A percentile compares a stretch with the other conserved stretches of the same genome.
phyloP scores from a whole-genome alignment of 140 eudicot species.

The Erigeron philadelphicus region DNA sequence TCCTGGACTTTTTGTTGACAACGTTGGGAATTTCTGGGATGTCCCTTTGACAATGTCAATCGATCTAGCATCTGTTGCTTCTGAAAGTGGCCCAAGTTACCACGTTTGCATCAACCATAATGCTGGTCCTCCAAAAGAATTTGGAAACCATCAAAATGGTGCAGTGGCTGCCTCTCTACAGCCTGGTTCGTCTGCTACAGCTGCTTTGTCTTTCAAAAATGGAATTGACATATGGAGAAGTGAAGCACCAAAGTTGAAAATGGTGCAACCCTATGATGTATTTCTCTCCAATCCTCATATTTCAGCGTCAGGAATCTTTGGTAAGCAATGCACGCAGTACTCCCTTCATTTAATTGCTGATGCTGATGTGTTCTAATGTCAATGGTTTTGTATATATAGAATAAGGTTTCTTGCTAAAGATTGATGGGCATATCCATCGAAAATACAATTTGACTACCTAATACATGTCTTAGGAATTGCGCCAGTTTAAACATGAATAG shows the following conservation, averaged over 20 bases:
- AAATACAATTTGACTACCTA: neutral
- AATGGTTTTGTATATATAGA: neutral
- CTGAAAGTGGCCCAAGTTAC: conserved; percentile 65
- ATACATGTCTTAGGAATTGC: neutral
- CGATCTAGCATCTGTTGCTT: conserved; percentile 66
- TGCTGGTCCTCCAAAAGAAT: conserved; percentile 47
- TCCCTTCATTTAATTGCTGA: neutral
- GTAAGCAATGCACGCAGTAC: conserved; percentile 30
- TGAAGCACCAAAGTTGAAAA: conserved; percentile 50
- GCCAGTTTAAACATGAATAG: too few relatives aligned
- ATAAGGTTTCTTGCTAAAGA: neutral
- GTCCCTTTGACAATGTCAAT: conserved; percentile 62
- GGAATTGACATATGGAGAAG: conserved; percentile 77
- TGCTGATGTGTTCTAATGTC: neutral
- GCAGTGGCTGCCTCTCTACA: conserved; percentile 39
- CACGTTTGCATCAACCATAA: conserved; percentile 63
- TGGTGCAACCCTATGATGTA: conserved; percentile 77
- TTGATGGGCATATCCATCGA: neutral
- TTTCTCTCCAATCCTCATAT: conserved; percentile 75
- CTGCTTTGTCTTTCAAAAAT: conserved; percentile 63
- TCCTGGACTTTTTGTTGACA: conserved; percentile 71
- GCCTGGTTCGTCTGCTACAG: conserved; percentile 70
- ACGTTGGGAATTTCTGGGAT: conserved; percentile 66
- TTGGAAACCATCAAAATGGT: conserved; percentile 31
- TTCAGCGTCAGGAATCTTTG: conserved; percentile 67